These are phyloP conservation scores for Sporothrix variecibatus DNA, from an alignment of 2,329 filamentous ascomycete species.

Conservation along the genomic window DNA sequence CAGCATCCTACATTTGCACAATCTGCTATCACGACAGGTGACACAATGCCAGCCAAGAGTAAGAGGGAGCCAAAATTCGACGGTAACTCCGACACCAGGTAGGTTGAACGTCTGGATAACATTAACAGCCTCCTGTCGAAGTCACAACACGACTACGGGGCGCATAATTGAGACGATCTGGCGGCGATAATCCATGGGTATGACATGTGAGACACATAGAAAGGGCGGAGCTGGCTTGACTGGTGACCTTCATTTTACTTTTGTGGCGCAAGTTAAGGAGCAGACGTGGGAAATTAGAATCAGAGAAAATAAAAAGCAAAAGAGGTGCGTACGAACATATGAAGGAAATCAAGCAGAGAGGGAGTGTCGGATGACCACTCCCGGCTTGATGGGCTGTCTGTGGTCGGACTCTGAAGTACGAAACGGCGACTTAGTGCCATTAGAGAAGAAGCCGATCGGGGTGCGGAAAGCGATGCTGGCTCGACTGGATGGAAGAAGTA, in stretches of 20 bases:
- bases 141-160: neutral
- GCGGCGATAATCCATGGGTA: neutral
- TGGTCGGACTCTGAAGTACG: neutral
- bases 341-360: neutral
- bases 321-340: no score
- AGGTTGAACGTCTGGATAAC: neutral
- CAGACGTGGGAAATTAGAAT: neutral
- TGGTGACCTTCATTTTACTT: neutral
- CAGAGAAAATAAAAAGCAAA: neutral
- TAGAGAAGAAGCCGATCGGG: neutral
- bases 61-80: neutral
- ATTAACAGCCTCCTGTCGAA: neutral
- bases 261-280: neutral
- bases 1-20: neutral
- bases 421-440: neutral
- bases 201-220: neutral
- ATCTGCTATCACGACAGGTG: neutral
- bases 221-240: neutral
- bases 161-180: neutral
- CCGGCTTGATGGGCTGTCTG: neutral
- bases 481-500: neutral
- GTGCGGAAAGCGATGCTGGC: neutral
- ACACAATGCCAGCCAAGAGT: neutral
- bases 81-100: neutral
- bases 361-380: slow-evolving; percentile 11